Conservation (phyloP, 2,329 filamentous ascomycete species). For the Cadophora gregata region DNA sequence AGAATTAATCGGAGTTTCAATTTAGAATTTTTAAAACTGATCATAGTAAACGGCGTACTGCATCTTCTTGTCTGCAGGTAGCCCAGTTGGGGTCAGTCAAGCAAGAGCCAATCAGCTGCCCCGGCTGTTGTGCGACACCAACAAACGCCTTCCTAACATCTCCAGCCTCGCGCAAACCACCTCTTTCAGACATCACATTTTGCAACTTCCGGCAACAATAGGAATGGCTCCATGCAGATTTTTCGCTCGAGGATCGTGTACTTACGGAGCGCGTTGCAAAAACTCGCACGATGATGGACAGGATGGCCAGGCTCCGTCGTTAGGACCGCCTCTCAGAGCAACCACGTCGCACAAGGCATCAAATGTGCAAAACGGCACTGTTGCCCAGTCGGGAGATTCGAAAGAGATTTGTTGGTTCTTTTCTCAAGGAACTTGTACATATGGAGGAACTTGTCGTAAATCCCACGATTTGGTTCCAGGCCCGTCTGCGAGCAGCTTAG, state of each 20-base stretch:
- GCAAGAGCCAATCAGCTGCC: not conserved
- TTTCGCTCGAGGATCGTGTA: not conserved
- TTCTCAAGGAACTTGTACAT: constrained; percentile 13
- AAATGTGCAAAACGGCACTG: not conserved
- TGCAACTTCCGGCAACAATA: not conserved
- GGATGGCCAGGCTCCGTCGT: not conserved
- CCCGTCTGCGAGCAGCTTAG: not conserved
- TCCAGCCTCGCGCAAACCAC: not conserved
- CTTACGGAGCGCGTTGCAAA: not conserved
- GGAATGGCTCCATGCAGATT: not conserved
- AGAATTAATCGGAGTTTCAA: too few relatives aligned
- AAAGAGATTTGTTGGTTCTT: constrained; percentile 16
- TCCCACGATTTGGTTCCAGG: constrained; percentile 9
- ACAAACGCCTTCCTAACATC: not conserved
- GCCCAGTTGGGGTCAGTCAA: not conserved
- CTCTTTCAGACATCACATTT: not conserved
- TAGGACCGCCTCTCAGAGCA: not conserved
- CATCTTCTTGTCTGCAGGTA: not conserved
- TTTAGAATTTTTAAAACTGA: not conserved
- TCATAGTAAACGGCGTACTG: too few relatives aligned
- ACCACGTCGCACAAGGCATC: not conserved
- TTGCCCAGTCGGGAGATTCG: not conserved
- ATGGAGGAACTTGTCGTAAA: constrained; percentile 16
- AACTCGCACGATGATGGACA: not conserved
- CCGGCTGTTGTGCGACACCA: not conserved